A percentile compares a stretch with the other conserved stretches of the same genome.
Conservation (phyloP, 108 stramenopile species). For the Fragilariopsis cylindrus region DNA sequence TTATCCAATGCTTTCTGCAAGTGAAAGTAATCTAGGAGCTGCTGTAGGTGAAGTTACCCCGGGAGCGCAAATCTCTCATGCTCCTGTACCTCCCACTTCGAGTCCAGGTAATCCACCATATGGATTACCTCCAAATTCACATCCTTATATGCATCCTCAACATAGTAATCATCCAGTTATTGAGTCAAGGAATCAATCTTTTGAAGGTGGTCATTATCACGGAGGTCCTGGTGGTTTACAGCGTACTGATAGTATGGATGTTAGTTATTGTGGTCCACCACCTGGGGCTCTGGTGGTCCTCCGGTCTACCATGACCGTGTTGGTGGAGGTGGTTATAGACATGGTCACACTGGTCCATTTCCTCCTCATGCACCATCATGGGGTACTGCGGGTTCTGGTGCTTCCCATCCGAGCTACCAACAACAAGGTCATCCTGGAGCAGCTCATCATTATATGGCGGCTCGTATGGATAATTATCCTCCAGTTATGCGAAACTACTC, state of each 20-base stretch:
- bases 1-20: slow-evolving; percentile 48
- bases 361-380: slow-evolving; percentile 51
- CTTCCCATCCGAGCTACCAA: slow-evolving; percentile 31
- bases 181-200: slow-evolving; percentile 66
- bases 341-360: slow-evolving; percentile 33
- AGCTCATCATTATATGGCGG: slow-evolving; percentile 12
- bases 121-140: background rate
- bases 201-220: slow-evolving; percentile 60
- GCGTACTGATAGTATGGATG: slow-evolving; percentile 50
- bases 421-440: slow-evolving; percentile 8
- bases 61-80: background rate
- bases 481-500: slow-evolving; percentile 56
- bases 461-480: slow-evolving; percentile 26
- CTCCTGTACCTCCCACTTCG: background rate
- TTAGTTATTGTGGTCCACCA: slow-evolving; percentile 35
- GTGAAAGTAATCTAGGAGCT: slow-evolving; percentile 38
- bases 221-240: slow-evolving; percentile 38
- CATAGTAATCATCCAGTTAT: slow-evolving; percentile 22
- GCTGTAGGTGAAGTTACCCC: background rate
- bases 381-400: slow-evolving; percentile 38
- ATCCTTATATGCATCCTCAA: slow-evolving; percentile 20
- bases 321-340: slow-evolving; percentile 23
- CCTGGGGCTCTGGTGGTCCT: slow-evolving; percentile 14
- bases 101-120: slow-evolving; percentile 5
- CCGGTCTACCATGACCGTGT: slow-evolving; percentile 23